Evolutionary conservation across 2,329 filamentous ascomycete genomes (phyloP).

Genomic region (Pseudohalonectria lignicola): DNA sequence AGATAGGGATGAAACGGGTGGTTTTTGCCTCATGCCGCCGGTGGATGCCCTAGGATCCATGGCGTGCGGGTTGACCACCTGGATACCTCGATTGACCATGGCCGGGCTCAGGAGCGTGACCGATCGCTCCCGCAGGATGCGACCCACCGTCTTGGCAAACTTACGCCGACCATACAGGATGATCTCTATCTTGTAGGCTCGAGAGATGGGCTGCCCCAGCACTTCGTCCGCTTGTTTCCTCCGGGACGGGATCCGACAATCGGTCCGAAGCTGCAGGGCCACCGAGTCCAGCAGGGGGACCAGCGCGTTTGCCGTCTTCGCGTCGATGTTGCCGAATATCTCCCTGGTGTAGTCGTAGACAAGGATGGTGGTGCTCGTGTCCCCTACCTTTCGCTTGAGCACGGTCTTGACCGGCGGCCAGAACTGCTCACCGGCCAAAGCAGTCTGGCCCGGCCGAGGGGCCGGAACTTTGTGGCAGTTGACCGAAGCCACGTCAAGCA

Average conservation of each 20-base stretch:
- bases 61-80: constrained; percentile 59
- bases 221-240: constrained; percentile 52
- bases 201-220: constrained; percentile 50
- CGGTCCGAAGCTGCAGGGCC: constrained; percentile 54
- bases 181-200: constrained; percentile 53
- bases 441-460: constrained; percentile 51
- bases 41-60: constrained; percentile 24
- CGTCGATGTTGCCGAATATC: constrained; percentile 68
- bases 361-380: constrained; percentile 50
- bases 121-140: constrained; percentile 52
- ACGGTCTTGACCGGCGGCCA: constrained; percentile 69
- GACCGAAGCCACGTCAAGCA: constrained; percentile 56
- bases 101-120: constrained; percentile 58
- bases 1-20: too few relatives aligned
- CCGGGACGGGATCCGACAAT: constrained; percentile 59
- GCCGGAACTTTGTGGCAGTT: constrained; percentile 58
- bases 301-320: constrained; percentile 54
- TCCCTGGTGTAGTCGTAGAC: constrained; percentile 61
- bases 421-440: constrained; percentile 44
- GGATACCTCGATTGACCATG: constrained; percentile 55
- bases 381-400: constrained; percentile 47
- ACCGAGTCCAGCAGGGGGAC: constrained; percentile 62
- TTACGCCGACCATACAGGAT: constrained; percentile 71
- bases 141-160: constrained; percentile 54
- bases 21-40: too few relatives aligned